Base-by-base conservation (phyloP, 106 monocot genomes). In the Acorus gramineus region DNA sequence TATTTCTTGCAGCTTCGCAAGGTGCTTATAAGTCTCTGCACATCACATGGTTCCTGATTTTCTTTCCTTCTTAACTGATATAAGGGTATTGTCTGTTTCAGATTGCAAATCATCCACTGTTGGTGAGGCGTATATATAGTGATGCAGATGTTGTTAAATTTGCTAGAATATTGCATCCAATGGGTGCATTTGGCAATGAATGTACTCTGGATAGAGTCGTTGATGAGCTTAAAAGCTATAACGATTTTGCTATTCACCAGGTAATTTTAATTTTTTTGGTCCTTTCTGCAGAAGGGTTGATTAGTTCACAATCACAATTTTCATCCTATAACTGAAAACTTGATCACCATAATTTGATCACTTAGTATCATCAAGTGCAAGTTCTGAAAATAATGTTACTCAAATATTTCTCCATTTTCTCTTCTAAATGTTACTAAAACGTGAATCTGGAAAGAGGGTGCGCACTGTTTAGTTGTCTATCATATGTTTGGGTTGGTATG, bases 101-200 rank as follows among this genome's bases (percentile, higher is more conserved):
- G 96, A 85, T 96, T 75, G 96, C 96, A 57, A 96, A 96, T 83
- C 96, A 96, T 80, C 96, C 96, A n/a, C 69, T 96, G 62, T 59
- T 96, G 14, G 72, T 96, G 54, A 73, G 96, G 66, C 82, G 75
- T 43, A 73, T 91, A 47, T 96, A 96, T 64, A 69, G 48, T 57
- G 90, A 96, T 64, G 79, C 85, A 45, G 87, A 91, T 81, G 78
- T 82, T 62, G 63, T 75, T 65, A 77, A 47, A 42, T 73, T 87
- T 74, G 87, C 84, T 48, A 91, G 62, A 72, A 46, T 75, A 51
- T 71, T 96, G 66, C 83, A 96, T 74, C 82, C 90, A 13, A 90
- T 75, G 67, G 96, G 96, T 47, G 80, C 77, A 60, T 96, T 96
- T 77, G 96, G 96, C 55, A 91, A 91, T 74, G 84, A 96, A 50